Evolutionary conservation across 208 protist species (phyloP).

Genomic region (Vickermania spadyakhi): DNA sequence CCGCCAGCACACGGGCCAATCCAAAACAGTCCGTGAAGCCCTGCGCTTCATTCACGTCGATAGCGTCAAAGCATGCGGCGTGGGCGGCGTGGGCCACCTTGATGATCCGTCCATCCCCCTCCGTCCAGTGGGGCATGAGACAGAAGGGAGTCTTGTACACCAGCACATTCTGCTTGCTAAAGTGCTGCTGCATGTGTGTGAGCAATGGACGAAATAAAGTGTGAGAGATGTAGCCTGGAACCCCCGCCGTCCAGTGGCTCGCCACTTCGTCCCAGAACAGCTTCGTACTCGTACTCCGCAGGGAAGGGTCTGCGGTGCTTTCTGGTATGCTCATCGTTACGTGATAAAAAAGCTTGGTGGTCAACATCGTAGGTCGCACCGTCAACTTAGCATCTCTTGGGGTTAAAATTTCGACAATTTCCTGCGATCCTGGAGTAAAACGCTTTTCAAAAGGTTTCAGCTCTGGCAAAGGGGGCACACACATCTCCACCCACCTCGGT

Average conservation of each 20-base stretch:
- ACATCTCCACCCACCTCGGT: conserved; percentile 84
- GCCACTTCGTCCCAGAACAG: conserved; percentile 89
- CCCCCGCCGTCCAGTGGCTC: conserved; percentile 79
- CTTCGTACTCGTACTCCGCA: conserved; percentile 79
- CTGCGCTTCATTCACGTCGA: conserved; percentile 86
- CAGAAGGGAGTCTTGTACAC: conserved; percentile 82
- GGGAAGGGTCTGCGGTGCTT: conserved; percentile 60
- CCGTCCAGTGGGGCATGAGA: conserved; percentile 84
- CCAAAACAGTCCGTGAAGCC: conserved; percentile 88
- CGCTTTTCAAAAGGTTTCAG: conserved; percentile 78
- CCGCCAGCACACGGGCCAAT: conserved; percentile 65
- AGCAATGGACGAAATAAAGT: conserved; percentile 90
- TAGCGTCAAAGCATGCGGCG: conserved; percentile 75
- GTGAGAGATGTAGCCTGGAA: conserved; percentile 86
- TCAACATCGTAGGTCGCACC: conserved; percentile 88
- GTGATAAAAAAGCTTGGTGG: conserved; percentile 89
- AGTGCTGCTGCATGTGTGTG: conserved; percentile 87
- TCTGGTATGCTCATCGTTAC: conserved; percentile 85
- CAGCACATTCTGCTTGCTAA: conserved; percentile 65
- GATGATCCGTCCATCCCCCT: conserved; percentile 77
- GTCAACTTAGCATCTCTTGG: conserved; percentile 86
- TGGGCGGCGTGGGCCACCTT: conserved; percentile 85
- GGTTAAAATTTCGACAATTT: conserved; percentile 86
- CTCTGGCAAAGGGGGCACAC: conserved; percentile 81
- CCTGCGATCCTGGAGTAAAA: conserved; percentile 86